These are phyloP conservation scores for Inga leiocalycina DNA, from an alignment of 306 rosid genomes.

Conservation along the genomic window DNA sequence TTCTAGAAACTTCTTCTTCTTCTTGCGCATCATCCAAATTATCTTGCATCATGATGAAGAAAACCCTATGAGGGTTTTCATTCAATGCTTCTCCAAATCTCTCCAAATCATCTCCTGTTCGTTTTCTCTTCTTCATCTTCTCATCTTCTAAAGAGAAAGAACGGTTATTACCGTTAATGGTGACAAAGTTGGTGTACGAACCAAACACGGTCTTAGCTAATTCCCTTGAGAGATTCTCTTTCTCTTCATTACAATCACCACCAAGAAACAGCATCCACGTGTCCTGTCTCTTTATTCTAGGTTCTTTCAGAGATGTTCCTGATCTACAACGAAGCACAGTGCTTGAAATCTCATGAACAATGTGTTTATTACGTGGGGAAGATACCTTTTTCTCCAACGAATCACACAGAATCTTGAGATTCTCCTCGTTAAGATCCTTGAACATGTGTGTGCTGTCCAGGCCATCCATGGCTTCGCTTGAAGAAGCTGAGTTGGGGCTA, in stretches of 20 bases:
- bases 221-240: conserved; percentile 72
- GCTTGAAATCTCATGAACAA: conserved; percentile 55
- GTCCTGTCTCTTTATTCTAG: conserved; percentile 41
- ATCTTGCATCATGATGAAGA: conserved; percentile 74
- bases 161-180: conserved; percentile 25
- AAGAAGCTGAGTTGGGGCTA: conserved; percentile 89
- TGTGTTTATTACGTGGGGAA: conserved; percentile 42
- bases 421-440: conserved; percentile 59
- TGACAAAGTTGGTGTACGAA: conserved; percentile 53
- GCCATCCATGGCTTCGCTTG: conserved; percentile 79
- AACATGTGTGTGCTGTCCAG: conserved; percentile 53
- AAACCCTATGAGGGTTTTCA: conserved; percentile 84
- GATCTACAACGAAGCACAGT: conserved; percentile 72
- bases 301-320: neutral
- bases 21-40: conserved; percentile 55
- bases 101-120: conserved; percentile 52
- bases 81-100: conserved; percentile 76
- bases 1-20: conserved; percentile 42
- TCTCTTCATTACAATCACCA: conserved; percentile 52
- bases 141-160: neutral
- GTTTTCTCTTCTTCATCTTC: conserved; percentile 45
- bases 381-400: conserved; percentile 65
- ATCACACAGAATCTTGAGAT: conserved; percentile 61
- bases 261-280: conserved; percentile 74
- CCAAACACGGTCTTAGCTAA: conserved; percentile 78